Conservation (phyloP, 306 rosid genomes). For the Crotalaria pallida region DNA sequence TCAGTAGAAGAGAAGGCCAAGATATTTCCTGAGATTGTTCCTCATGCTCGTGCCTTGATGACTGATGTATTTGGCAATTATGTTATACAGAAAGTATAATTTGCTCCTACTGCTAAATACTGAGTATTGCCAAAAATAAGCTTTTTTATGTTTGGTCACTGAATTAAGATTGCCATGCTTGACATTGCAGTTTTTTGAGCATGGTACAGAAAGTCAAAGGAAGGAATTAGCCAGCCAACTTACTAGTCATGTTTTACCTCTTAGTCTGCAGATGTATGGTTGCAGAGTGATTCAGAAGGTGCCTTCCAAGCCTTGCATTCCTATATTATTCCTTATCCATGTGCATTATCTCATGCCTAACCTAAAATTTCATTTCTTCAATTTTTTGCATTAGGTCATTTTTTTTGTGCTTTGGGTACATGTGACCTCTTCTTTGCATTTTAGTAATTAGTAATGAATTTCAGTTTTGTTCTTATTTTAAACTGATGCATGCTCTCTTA, state of each 20-base stretch:
- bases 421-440: neutral
- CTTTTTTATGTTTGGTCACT: constrained; percentile 3
- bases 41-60: constrained; percentile 87
- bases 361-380: constrained; percentile 7
- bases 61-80: constrained; percentile 97
- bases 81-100: constrained; percentile 87
- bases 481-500: constrained; percentile 7
- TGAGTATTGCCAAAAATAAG: neutral
- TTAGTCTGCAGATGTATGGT: constrained; percentile 98
- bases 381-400: constrained; percentile 12
- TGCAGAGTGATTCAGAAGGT: constrained; percentile 99
- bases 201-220: constrained; percentile 83
- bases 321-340: constrained; percentile 6
- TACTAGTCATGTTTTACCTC: constrained; percentile 81
- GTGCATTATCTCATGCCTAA: neutral
- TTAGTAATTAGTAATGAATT: neutral
- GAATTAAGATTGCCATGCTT: constrained; percentile 20
- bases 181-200: constrained; percentile 81
- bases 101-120: constrained; percentile 22
- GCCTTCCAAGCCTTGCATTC: constrained; percentile 15
- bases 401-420: neutral
- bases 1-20: constrained; percentile 64
- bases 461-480: neutral
- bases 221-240: constrained; percentile 76
- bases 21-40: constrained; percentile 84